Evolutionary conservation across 257 asterid genomes (phyloP), one percentile per base, ranked within the genome.

Genomic region (Mitragyna speciosa): DNA sequence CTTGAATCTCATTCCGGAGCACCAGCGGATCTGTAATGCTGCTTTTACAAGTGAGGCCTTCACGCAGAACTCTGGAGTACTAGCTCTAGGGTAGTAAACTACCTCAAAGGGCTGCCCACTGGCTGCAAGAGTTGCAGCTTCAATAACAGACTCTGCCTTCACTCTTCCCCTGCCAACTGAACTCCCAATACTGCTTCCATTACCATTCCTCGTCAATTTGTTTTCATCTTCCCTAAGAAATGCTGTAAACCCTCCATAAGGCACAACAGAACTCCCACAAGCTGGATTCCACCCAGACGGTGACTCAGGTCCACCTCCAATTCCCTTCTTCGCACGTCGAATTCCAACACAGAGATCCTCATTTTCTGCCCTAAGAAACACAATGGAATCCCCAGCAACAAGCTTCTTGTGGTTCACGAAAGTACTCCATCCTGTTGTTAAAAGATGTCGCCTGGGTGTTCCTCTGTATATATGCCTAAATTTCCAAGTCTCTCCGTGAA

Each of bases 361-460:
- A 0, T 87, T 93, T 49, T 90, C 97, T 0, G 97, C 92, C 86
- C 97, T 86, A 80, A 92, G 82, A 79, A 95, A 95, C 77, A 95
- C 98, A 28, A 95, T 88, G 2, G 99, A 93, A 83, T 95, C 99
- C 12, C 99, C 99, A 0, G 99, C 99, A 47, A 93, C 89, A 2
- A 95, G 95, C 86, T 93, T 95, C 85, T 95, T 95, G 24, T 91
- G 90, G 94, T 93, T 95, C 78, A 95, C 99, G 64, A 95, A 95
- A 81, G 90, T 89, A 65, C 97, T 95, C 99, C 99, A 95, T 8
- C 99, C 99, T 0, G 99, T 95, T 0, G 99, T 95, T 71, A 95
- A 78, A 54, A 95, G 97, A 85, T 95, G 99, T 75, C 99, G 86
- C 94, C 97, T 87, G 0, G 99, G 99, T 0, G 99, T 92, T 79